phyloP scores from a whole-genome alignment of 345 rosid genomes.

The Eutrema japonicum region DNA sequence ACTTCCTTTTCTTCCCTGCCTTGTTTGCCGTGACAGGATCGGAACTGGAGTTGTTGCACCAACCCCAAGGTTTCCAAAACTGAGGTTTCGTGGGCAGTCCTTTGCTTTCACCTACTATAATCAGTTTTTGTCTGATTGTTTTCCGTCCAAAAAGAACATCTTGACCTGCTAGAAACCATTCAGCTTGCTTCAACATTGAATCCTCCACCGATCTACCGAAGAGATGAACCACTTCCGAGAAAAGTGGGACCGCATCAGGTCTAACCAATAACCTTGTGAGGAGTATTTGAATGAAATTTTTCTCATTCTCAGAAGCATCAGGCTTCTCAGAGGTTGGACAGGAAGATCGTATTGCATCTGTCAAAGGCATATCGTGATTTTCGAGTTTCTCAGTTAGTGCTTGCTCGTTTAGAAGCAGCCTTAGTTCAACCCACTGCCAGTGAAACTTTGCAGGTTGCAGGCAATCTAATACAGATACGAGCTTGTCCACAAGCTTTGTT shows the following conservation, averaged over 20 bases:
- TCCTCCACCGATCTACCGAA: slow-evolving; percentile 97
- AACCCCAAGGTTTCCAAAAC: slow-evolving; percentile 95
- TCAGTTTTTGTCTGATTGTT: slow-evolving; percentile 83
- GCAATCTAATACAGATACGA: slow-evolving; percentile 75
- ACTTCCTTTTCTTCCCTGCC: slow-evolving; percentile 64
- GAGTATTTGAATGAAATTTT: slow-evolving; percentile 78
- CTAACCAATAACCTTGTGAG: slow-evolving; percentile 94
- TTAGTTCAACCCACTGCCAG: slow-evolving; percentile 99
- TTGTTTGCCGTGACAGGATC: slow-evolving; percentile 45
- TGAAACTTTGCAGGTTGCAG: slow-evolving; percentile 97
- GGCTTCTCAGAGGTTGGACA: slow-evolving; percentile 73
- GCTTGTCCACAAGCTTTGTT: slow-evolving; percentile 77
- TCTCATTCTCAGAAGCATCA: slow-evolving; percentile 89
- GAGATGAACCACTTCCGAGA: slow-evolving; percentile 92
- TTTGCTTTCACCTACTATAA: slow-evolving; percentile 76
- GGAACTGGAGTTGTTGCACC: slow-evolving; percentile 64
- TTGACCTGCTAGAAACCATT: slow-evolving; percentile 87
- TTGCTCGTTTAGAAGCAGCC: slow-evolving; percentile 97
- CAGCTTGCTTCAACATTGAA: slow-evolving; percentile 86
- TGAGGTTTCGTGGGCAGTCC: slow-evolving; percentile 75
- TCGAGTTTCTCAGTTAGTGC: slow-evolving; percentile 86
- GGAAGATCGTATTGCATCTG: slow-evolving; percentile 77
- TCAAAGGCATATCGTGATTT: slow-evolving; percentile 64
- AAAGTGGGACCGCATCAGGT: slow-evolving; percentile 95
- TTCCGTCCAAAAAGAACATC: slow-evolving; percentile 94